Conservation (phyloP, 2,329 filamentous ascomycete species). For the Aphanocladium album region DNA sequence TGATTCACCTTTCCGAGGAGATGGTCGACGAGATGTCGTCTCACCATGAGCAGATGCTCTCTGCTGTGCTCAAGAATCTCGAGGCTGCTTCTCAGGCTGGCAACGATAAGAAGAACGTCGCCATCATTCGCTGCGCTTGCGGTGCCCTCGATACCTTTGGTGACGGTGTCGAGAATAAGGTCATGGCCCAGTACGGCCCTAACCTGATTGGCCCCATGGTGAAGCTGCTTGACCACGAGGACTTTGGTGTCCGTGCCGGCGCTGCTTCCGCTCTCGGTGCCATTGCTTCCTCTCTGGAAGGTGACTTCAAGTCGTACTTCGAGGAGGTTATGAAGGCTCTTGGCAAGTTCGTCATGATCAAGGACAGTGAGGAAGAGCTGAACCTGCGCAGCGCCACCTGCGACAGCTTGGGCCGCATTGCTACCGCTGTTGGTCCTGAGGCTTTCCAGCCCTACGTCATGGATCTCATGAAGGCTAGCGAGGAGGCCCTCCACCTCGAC, state of each 20-base stretch:
- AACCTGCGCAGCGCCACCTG: conserved; percentile 84
- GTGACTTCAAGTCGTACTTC: conserved; percentile 86
- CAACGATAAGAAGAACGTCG: conserved; percentile 68
- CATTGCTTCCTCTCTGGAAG: conserved; percentile 78
- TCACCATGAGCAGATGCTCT: conserved; percentile 80
- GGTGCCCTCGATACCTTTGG: conserved; percentile 88
- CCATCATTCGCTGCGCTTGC: conserved; percentile 85
- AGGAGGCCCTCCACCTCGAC: conserved; percentile 82
- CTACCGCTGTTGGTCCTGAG: conserved; percentile 76
- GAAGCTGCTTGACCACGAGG: conserved; percentile 74
- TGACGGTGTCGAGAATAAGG: conserved; percentile 71
- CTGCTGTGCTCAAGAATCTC: conserved; percentile 80
- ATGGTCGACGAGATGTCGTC: conserved; percentile 83
- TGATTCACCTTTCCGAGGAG: conserved; percentile 88
- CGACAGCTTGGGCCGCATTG: conserved; percentile 91
- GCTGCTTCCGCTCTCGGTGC: conserved; percentile 87
- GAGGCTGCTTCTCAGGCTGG: conserved; percentile 69
- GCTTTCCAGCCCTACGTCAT: conserved; percentile 88
- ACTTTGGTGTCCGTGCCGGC: conserved; percentile 84
- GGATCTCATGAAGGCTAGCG: conserved; percentile 85
- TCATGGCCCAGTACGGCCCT: conserved; percentile 75
- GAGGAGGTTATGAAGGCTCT: conserved; percentile 85
- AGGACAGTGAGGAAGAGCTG: conserved; percentile 84
- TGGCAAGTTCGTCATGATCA: conserved; percentile 75
- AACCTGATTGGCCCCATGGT: conserved; percentile 83